Evolutionary conservation across 73 alveolate genomes (phyloP).

Genomic region (Paraurostyla sp.): DNA sequence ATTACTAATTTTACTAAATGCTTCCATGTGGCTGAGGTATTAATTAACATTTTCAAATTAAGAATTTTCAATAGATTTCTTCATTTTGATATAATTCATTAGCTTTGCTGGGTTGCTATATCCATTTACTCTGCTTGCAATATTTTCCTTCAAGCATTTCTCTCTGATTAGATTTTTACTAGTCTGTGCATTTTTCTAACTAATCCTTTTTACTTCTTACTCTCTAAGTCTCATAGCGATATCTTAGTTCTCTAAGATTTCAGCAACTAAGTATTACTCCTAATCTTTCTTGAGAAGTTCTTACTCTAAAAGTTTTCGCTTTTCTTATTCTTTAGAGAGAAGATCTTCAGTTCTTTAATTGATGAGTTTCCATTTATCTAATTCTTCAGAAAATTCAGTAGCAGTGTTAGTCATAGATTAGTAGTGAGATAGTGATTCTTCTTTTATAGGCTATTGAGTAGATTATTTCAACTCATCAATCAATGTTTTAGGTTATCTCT

Average conservation of each 20-base stretch:
- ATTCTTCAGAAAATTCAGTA: too few relatives aligned
- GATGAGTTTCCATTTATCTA: not conserved
- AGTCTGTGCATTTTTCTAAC: constrained; percentile 1
- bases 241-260: not conserved
- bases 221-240: not conserved
- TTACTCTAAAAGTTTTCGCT: not conserved
- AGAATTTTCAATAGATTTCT: constrained; percentile 26
- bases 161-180: not conserved
- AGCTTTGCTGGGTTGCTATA: constrained; percentile 29
- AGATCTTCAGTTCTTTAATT: not conserved
- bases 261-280: not conserved
- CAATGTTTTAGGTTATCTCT: not conserved
- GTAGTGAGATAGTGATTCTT: too few relatives aligned
- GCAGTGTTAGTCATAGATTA: too few relatives aligned
- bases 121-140: constrained; percentile 12
- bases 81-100: constrained; percentile 22
- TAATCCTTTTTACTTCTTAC: not conserved
- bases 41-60: not conserved
- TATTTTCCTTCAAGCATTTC: constrained; percentile 5
- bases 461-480: not conserved
- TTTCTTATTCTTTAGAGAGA: not conserved
- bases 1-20: not conserved
- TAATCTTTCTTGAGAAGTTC: not conserved
- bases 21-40: not conserved
- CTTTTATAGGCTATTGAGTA: too few relatives aligned